phyloP scores from a whole-genome alignment of 2,329 filamentous ascomycete species.

The Stachybotrys chartarum region DNA sequence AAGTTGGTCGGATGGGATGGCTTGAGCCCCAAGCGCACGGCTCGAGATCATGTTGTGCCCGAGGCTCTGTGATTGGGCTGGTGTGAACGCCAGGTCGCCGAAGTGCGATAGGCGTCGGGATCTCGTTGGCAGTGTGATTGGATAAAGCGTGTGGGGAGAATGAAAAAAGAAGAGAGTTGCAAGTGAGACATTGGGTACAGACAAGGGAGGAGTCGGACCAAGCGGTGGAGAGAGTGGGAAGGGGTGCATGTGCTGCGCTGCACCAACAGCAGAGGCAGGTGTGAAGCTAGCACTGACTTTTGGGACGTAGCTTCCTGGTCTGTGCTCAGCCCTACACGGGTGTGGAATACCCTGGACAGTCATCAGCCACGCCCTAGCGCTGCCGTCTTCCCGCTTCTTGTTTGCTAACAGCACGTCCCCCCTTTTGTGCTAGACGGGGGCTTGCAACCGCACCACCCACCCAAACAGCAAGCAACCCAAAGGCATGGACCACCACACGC shows the following conservation, averaged over 20 bases:
- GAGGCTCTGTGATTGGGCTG: background rate
- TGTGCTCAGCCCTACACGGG: constrained; percentile 20
- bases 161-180: background rate
- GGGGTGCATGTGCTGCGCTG: too few relatives aligned
- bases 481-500: background rate
- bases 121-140: background rate
- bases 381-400: constrained; percentile 14
- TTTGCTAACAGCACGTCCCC: background rate
- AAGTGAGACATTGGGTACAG: background rate
- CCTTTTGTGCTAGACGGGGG: background rate
- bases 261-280: too few relatives aligned
- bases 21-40: background rate
- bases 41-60: background rate
- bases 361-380: constrained; percentile 18
- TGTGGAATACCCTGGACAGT: constrained; percentile 8
- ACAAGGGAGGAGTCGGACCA: background rate
- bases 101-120: background rate
- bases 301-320: constrained; percentile 3
- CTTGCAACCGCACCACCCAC: background rate
- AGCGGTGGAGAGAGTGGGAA: background rate
- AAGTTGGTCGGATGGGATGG: background rate
- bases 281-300: background rate
- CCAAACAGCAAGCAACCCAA: background rate
- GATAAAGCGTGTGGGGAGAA: background rate
- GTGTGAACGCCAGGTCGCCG: background rate